Percentiles rank a stretch among this genome's conserved stretches.
Conservation (phyloP, 768 basidiomycete species). For the Gloeostereum incarnatum region DNA sequence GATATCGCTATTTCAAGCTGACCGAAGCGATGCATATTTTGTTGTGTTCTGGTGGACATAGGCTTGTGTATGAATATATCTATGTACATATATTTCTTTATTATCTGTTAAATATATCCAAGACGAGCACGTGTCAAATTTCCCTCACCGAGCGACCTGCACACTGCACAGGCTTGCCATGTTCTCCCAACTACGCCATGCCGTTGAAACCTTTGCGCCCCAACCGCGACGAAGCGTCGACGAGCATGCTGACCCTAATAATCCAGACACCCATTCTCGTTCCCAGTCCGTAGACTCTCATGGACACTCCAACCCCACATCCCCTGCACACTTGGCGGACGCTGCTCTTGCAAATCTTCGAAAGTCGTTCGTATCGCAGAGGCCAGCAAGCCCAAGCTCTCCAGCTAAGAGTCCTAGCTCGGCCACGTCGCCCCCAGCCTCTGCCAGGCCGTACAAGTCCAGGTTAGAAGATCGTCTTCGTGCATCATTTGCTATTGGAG, state of each 20-base stretch:
- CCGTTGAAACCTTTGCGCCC: constrained; percentile 61
- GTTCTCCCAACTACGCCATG: constrained; percentile 70
- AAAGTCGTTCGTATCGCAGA: constrained; percentile 51
- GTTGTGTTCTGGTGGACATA: too few relatives aligned
- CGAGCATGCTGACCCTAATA: constrained; percentile 16
- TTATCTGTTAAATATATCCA: background rate
- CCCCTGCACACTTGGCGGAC: constrained; percentile 51
- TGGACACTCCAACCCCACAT: constrained; percentile 19
- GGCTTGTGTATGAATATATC: too few relatives aligned
- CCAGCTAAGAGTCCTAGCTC: constrained; percentile 10
- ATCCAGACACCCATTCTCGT: constrained; percentile 14
- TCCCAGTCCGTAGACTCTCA: constrained; percentile 26
- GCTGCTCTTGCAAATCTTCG: constrained; percentile 50
- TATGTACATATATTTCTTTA: too few relatives aligned
- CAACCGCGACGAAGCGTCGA: constrained; percentile 30
- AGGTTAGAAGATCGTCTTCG: constrained; percentile 74
- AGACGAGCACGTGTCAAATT: background rate
- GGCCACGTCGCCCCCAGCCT: constrained; percentile 5
- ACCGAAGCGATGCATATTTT: too few relatives aligned
- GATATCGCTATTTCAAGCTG: too few relatives aligned
- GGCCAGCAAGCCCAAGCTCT: constrained; percentile 28
- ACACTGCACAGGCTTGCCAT: constrained; percentile 23
- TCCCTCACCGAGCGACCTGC: background rate
- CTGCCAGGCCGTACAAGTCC: constrained; percentile 31
- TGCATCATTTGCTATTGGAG: constrained; percentile 51